Percentiles rank a stretch among this genome's conserved stretches.
These are phyloP conservation scores for Claviceps lovelessii DNA, from an alignment of 2,329 filamentous ascomycete genomes.

Conservation along the genomic window DNA sequence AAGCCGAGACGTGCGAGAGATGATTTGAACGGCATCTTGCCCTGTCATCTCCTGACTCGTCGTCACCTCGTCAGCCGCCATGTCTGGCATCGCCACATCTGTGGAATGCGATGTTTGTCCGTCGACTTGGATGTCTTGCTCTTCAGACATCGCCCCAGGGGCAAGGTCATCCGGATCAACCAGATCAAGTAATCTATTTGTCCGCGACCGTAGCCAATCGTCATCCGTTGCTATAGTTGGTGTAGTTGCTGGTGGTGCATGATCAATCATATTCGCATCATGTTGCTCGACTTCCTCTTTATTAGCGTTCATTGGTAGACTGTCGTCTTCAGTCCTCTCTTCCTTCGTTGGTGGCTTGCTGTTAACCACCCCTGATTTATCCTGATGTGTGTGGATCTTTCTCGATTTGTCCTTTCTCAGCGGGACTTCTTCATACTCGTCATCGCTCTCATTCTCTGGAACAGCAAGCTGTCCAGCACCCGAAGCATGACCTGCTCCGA, in stretches of 20 bases:
- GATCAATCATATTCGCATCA: conserved; percentile 12
- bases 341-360: conserved; percentile 6
- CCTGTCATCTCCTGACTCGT: conserved; percentile 17
- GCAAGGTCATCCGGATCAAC: conserved; percentile 55
- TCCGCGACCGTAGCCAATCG: conserved; percentile 85
- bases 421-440: conserved; percentile 58
- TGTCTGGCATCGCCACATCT: conserved; percentile 12
- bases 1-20: conserved; percentile 60
- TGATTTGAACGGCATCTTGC: conserved; percentile 35
- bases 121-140: conserved; percentile 10
- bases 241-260: conserved; percentile 19
- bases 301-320: conserved; percentile 1
- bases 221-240: conserved; percentile 50
- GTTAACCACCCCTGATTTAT: conserved; percentile 4
- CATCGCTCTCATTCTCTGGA: conserved; percentile 49
- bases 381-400: conserved; percentile 14
- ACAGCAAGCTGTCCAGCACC: conserved; percentile 21
- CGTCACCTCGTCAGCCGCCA: conserved; percentile 12
- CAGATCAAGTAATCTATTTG: conserved; percentile 72
- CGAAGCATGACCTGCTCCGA: conserved; percentile 8
- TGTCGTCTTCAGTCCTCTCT: conserved; percentile 1
- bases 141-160: conserved; percentile 7
- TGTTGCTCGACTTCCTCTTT: conserved; percentile 7
- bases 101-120: conserved; percentile 14
- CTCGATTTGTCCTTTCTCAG: conserved; percentile 35